These are phyloP conservation scores for Mycena kentingensis DNA, from an alignment of 768 basidiomycete species.

Conservation along the genomic window DNA sequence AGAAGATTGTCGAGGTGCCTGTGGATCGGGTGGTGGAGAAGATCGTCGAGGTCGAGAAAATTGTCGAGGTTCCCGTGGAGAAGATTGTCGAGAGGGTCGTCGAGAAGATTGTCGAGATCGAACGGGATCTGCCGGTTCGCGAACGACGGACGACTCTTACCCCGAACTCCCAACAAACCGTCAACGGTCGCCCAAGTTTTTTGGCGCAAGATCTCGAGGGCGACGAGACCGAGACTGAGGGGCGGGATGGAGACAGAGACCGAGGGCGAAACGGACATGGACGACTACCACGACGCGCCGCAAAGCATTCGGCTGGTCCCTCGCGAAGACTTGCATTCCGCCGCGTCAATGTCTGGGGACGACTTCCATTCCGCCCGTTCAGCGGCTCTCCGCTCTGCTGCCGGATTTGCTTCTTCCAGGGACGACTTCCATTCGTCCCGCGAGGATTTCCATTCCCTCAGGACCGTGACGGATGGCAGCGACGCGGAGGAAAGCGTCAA, in stretches of 20 bases:
- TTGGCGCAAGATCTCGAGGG: conserved; percentile 31
- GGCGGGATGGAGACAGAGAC: conserved; percentile 70
- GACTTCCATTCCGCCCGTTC: conserved; percentile 14
- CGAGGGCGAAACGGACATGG: conserved; percentile 53
- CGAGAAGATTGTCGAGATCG: conserved; percentile 22
- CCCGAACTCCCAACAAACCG: conserved; percentile 40
- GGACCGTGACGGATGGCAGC: conserved; percentile 70
- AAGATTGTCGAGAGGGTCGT: conserved; percentile 7
- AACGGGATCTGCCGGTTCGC: conserved; percentile 34
- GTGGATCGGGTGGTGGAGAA: conserved; percentile 43
- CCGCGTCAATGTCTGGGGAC: conserved; percentile 12
- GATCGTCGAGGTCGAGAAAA: neutral
- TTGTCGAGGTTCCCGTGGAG: conserved; percentile 6
- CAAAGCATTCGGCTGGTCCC: conserved; percentile 46
- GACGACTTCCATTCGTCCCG: conserved; percentile 61
- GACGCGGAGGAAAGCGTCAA: conserved; percentile 76
- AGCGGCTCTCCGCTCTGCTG: conserved; percentile 10
- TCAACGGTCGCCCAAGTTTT: neutral
- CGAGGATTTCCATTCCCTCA: conserved; percentile 77
- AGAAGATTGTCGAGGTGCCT: conserved; percentile 28
- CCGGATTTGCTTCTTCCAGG: conserved; percentile 13
- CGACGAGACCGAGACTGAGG: conserved; percentile 64
- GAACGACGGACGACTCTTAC: conserved; percentile 27
- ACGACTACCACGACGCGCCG: conserved; percentile 79
- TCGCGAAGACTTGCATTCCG: conserved; percentile 12